Base-by-base conservation (phyloP, 1,139 yeast species). In the Saccharomyces hybrid region DNA sequence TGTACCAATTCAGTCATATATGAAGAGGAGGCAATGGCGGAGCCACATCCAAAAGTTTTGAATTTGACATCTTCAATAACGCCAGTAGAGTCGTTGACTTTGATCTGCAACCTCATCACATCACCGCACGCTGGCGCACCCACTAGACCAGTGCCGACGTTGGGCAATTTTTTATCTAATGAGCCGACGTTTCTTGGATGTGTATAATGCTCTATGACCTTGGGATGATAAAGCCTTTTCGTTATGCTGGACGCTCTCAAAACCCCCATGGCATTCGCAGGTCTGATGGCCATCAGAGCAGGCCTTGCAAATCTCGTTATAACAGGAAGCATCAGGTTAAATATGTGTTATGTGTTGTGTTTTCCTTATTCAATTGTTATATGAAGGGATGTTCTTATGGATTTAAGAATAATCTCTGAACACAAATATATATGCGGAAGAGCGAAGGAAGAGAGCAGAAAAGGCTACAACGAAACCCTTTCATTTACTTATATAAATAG, bases 101-200 rank as follows among this genome's bases (percentile, higher is more conserved):
- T 83, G 66, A 93, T 93, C 72, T 93, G 99, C 62, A 93, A 80
- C 74, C 96, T 85, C 97, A 93, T 93, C 52, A 93, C 99, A 76
- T 93, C 99, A 56, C 99, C 99, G 76, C 99, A 93, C 0, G 99
- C 99, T 55, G 99, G 99, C 0, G 99, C 99, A 53, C 99, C 93
- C 20, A 93, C 99, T 48, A 93, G 80, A 1, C 99, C 99, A 1
- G 99, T 93, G 48, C 99, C 99, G n/a, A 93, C 98, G 62, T 84
- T 81, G 26, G 73, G 66, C 57, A 83, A 81, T 59, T 78, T 79
- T 74, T 91, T 90, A 73, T 90, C 89, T 72, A 93, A 74, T 6
- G 96, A 81, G 20, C 99, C 99, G 48, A 93, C 99, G 69, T 93
- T 93, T 72, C 99, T 82, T 57, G 99, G 99, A 75, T 91, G 91